A percentile compares a stretch with the other conserved stretches of the same genome.
Conservation (phyloP, 2,329 filamentous ascomycete genomes). For the Coniochaeta pulveracea region DNA sequence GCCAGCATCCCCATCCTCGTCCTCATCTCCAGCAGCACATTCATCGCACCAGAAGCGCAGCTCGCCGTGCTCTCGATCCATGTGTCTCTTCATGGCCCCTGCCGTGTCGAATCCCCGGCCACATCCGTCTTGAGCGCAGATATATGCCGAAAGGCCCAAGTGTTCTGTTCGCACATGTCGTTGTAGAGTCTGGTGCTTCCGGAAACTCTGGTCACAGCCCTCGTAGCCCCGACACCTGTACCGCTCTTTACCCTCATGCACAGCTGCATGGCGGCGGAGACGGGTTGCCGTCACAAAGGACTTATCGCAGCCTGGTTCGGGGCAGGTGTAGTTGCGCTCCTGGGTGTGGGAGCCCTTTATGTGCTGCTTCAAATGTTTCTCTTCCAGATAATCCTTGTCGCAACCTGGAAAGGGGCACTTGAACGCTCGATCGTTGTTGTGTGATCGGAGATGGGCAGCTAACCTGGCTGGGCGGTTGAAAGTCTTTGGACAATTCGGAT, state of each 20-base stretch:
- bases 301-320: conserved; percentile 63
- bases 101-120: conserved; percentile 61
- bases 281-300: conserved; percentile 71
- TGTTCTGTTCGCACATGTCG: conserved; percentile 73
- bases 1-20: conserved; percentile 25
- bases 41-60: conserved; percentile 67
- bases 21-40: conserved; percentile 34
- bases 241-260: conserved; percentile 66
- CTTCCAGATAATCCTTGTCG: conserved; percentile 73
- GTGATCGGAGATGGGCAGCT: conserved; percentile 68
- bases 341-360: conserved; percentile 70
- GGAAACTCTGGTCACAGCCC: conserved; percentile 66
- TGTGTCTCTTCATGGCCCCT: conserved; percentile 59
- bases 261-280: conserved; percentile 64
- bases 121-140: conserved; percentile 54
- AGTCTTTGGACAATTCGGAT: conserved; percentile 63
- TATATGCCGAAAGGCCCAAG: conserved; percentile 57
- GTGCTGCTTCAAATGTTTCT: conserved; percentile 79
- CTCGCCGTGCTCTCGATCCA: conserved; percentile 57
- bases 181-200: conserved; percentile 78
- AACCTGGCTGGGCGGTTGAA: conserved; percentile 82
- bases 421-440: conserved; percentile 76
- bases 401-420: conserved; percentile 60
- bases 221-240: conserved; percentile 61
- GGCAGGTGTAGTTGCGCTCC: conserved; percentile 59